Conservation (phyloP, 2,329 filamentous ascomycete genomes). For the Calonectria ilicicola region DNA sequence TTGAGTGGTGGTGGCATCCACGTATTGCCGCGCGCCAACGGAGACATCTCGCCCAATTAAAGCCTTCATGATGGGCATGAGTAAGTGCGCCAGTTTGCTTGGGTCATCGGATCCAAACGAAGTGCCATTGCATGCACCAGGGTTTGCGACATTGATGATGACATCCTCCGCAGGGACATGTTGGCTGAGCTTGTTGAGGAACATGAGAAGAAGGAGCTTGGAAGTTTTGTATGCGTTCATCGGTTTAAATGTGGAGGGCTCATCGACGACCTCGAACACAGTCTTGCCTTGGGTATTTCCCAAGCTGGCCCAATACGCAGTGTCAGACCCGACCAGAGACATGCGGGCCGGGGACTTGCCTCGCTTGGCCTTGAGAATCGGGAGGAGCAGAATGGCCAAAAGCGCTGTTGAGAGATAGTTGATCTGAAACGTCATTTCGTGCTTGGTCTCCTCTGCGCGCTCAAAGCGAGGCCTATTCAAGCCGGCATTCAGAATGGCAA, state of each 20-base stretch:
- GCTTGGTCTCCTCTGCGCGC: slow-evolving; percentile 46
- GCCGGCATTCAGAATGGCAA: slow-evolving; percentile 60
- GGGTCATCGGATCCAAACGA: slow-evolving; percentile 50
- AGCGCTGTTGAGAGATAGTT: slow-evolving; percentile 53
- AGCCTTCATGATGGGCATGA: slow-evolving; percentile 18
- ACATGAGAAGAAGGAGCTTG: slow-evolving; percentile 52
- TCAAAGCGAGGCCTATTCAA: slow-evolving; percentile 42
- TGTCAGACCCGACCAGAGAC: slow-evolving; percentile 47
- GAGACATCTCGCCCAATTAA: slow-evolving; percentile 28
- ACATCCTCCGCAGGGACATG: slow-evolving; percentile 54
- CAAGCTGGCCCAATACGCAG: slow-evolving; percentile 43
- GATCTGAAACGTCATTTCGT: slow-evolving; percentile 56
- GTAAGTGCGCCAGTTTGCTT: slow-evolving; percentile 25
- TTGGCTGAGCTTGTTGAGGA: slow-evolving; percentile 51
- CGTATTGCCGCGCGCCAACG: slow-evolving; percentile 36
- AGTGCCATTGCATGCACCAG: slow-evolving; percentile 59
- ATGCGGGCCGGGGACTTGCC: slow-evolving; percentile 36
- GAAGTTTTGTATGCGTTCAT: slow-evolving; percentile 32
- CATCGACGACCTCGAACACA: slow-evolving; percentile 33
- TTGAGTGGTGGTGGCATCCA: slow-evolving; percentile 38
- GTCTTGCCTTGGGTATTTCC: slow-evolving; percentile 36
- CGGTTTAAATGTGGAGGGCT: slow-evolving; percentile 33
- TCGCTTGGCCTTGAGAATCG: slow-evolving; percentile 45
- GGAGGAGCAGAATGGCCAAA: slow-evolving; percentile 48
- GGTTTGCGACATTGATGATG: slow-evolving; percentile 60